Conservation (phyloP, 495 filamentous ascomycete species). For the Penicillium simplicissimum region DNA sequence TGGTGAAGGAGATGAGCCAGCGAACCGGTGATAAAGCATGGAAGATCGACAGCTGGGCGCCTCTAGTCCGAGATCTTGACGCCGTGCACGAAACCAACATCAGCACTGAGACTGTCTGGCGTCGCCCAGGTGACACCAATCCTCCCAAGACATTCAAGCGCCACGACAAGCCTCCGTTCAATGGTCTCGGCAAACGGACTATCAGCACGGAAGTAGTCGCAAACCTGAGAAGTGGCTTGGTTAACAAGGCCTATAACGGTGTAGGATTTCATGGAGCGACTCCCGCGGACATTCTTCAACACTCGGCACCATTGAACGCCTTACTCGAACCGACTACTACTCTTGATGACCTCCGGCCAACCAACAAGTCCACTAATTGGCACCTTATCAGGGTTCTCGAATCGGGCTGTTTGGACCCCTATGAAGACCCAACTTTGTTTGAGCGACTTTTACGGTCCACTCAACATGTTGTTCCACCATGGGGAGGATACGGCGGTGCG, state of each 20-base stretch:
- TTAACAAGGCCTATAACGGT: conserved; percentile 40
- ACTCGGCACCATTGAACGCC: conserved; percentile 26
- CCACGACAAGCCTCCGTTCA: conserved; percentile 31
- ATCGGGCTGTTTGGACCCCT: conserved; percentile 40
- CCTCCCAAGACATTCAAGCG: conserved; percentile 19
- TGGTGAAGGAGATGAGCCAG: conserved; percentile 45
- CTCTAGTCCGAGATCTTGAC: conserved; percentile 30
- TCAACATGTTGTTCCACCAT: conserved; percentile 40
- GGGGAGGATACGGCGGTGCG: conserved; percentile 27
- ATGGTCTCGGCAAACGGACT: conserved; percentile 49
- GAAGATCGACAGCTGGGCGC: conserved; percentile 43
- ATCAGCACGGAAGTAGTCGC: conserved; percentile 60
- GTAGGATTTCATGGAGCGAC: conserved; percentile 31
- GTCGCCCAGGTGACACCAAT: conserved; percentile 26
- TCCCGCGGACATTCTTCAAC: conserved; percentile 24
- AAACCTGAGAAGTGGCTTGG: conserved; percentile 53
- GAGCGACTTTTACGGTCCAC: conserved; percentile 36
- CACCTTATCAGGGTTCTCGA: conserved; percentile 55
- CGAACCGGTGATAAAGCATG: conserved; percentile 36
- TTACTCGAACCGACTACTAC: conserved; percentile 26
- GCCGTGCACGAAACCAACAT: conserved; percentile 37
- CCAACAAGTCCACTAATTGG: conserved; percentile 44
- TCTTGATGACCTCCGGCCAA: conserved; percentile 24
- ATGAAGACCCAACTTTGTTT: conserved; percentile 43
- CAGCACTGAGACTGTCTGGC: conserved; percentile 38